Evolutionary conservation across 768 basidiomycete species (phyloP).

Genomic region (Suillus luteus): DNA sequence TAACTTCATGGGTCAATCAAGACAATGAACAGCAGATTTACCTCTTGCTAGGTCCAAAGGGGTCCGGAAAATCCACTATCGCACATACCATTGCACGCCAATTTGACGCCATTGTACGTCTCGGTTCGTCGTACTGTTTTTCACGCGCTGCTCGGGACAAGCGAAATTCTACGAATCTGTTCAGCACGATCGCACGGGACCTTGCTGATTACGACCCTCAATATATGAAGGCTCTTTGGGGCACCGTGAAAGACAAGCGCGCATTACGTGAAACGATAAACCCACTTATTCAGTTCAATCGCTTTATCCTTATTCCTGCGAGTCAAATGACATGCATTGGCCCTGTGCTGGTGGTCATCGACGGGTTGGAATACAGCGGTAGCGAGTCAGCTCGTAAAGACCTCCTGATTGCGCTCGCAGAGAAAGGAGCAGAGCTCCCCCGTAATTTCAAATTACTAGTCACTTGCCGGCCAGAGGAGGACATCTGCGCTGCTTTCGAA

Average conservation of each 20-base stretch:
- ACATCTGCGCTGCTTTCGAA: conserved; percentile 15
- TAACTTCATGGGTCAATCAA: conserved; percentile 22
- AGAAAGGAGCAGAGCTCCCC: conserved; percentile 19
- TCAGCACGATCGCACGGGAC: conserved; percentile 37
- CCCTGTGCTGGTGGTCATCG: conserved; percentile 38
- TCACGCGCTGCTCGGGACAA: conserved; percentile 17
- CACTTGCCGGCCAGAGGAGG: conserved; percentile 30
- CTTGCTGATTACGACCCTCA: conserved; percentile 36
- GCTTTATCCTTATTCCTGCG: conserved; percentile 31
- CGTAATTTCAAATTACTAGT: conserved; percentile 28
- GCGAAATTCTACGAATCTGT: conserved; percentile 27
- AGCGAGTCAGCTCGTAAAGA: conserved; percentile 18
- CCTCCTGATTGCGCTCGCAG: conserved; percentile 26
- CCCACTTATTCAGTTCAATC: conserved; percentile 28
- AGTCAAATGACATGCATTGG: conserved; percentile 25
- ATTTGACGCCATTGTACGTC: conserved; percentile 28
- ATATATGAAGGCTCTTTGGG: conserved; percentile 21
- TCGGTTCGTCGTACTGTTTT: conserved; percentile 38
- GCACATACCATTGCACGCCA: conserved; percentile 32
- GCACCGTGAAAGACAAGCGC: conserved; percentile 22
- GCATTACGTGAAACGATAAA: conserved; percentile 24
- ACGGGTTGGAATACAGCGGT: conserved; percentile 36
- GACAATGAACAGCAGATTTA: conserved; percentile 23
- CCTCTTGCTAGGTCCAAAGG: conserved; percentile 29
- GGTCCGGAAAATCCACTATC: conserved; percentile 35